Percentiles rank a stretch among this genome's conserved stretches.
These are phyloP conservation scores for Alternaria ventricosa DNA, from an alignment of 2,329 filamentous ascomycete species.

Conservation along the genomic window DNA sequence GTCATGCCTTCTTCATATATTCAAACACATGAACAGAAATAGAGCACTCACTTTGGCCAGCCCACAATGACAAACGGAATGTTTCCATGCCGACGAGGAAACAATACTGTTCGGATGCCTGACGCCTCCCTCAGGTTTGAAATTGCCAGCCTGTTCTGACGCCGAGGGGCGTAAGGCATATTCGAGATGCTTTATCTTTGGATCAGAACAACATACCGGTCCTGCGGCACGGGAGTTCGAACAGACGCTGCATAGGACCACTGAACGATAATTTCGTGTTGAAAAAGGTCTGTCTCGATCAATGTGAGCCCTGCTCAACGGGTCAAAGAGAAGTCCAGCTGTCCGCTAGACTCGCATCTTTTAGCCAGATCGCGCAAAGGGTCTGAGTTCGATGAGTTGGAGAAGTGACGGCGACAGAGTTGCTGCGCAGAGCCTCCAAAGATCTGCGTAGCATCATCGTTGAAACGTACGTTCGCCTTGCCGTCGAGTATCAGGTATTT, in stretches of 20 bases:
- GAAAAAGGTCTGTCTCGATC: neutral
- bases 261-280: neutral
- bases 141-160: neutral
- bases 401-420: neutral
- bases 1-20: neutral
- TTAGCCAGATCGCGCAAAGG: accelerated
- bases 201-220: neutral
- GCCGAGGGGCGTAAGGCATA: neutral
- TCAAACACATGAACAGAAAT: neutral
- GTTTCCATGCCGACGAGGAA: neutral
- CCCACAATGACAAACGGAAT: neutral
- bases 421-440: neutral
- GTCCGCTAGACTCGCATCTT: neutral
- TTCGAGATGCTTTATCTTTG: neutral
- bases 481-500: neutral
- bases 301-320: neutral
- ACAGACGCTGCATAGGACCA: neutral
- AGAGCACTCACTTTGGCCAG: neutral
- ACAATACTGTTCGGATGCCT: neutral
- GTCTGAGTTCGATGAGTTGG: neutral
- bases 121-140: neutral
- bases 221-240: neutral
- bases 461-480: neutral
- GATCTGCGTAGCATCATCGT: neutral
- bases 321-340: neutral